These are phyloP conservation scores for Penicillium griseofulvum DNA, from an alignment of 2,329 filamentous ascomycete genomes.

Conservation along the genomic window DNA sequence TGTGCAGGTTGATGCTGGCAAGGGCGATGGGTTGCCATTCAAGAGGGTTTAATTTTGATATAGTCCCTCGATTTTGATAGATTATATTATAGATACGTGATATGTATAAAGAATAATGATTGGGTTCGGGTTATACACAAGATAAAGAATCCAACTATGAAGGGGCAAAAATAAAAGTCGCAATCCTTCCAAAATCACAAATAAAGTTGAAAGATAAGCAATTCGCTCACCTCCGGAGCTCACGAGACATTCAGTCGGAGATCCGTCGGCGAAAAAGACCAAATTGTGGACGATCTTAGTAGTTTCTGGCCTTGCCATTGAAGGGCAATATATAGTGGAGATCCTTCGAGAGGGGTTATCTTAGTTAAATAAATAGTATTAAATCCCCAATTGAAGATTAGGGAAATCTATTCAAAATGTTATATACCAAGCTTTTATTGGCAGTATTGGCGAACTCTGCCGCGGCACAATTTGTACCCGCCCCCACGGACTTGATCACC, in stretches of 20 bases:
- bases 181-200: neutral
- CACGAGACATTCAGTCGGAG: neutral
- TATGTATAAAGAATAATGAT: neutral
- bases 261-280: neutral
- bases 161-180: neutral
- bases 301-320: neutral
- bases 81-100: neutral
- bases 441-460: neutral
- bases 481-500: neutral
- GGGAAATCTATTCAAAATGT: neutral
- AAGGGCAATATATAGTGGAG: neutral
- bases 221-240: neutral
- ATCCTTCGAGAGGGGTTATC: neutral
- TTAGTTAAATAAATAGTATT: neutral
- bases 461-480: neutral
- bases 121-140: neutral
- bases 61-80: neutral
- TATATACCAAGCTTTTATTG: neutral
- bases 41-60: slow-evolving; percentile 1
- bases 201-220: slow-evolving; percentile 1
- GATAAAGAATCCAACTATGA: no score
- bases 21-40: slow-evolving; percentile 13
- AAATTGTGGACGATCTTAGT: neutral
- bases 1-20: slow-evolving; percentile 20
- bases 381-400: neutral